Base-by-base conservation (phyloP, 1,139 yeast genomes). In the Lodderomyces elongisporus region DNA sequence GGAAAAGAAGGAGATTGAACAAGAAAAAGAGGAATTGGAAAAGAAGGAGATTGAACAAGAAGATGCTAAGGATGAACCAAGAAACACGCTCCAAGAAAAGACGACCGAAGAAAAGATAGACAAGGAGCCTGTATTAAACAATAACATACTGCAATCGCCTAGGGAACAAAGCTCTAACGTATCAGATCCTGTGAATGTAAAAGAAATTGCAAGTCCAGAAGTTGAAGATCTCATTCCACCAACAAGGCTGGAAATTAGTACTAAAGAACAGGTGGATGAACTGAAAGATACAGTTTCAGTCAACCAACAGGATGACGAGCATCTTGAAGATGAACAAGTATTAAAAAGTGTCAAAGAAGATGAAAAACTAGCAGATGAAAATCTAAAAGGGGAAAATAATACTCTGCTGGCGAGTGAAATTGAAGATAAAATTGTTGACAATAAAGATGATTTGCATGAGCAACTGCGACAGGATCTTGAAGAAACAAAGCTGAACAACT, bases 81-180 rank as follows among this genome's bases (percentile, higher is more conserved):
- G 27, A 26, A 16, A 17, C 4, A 9, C 23, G 9, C 28, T 24
- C 3, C 25, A 36, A 36, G 17, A n/a, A 6, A 28, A 28, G 20
- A 25, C 12, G 21, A 39, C 30, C 4, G 36, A 36, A 12, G 39
- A 20, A 7, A 34, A 30, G 25, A 32, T 33, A 5, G 42, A 32
- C 6, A 41, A 35, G 10, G 41, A 30, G 22, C 28, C n/a, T n/a
- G n/a, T n/a, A n/a, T n/a, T n/a, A n/a, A n/a, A n/a, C n/a, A n/a
- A n/a, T n/a, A n/a, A n/a, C n/a, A n/a, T n/a, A n/a, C n/a, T n/a
- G n/a, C n/a, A n/a, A n/a, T n/a, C n/a, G n/a, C n/a, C n/a, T n/a
- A n/a, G n/a, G n/a, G n/a, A n/a, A n/a, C n/a, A n/a, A n/a, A n/a
- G n/a, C n/a, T n/a, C n/a, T n/a, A n/a, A n/a, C n/a, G n/a, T n/a